Base-by-base conservation (phyloP, 2,329 filamentous ascomycete genomes). In the Colletotrichum eremochloae region DNA sequence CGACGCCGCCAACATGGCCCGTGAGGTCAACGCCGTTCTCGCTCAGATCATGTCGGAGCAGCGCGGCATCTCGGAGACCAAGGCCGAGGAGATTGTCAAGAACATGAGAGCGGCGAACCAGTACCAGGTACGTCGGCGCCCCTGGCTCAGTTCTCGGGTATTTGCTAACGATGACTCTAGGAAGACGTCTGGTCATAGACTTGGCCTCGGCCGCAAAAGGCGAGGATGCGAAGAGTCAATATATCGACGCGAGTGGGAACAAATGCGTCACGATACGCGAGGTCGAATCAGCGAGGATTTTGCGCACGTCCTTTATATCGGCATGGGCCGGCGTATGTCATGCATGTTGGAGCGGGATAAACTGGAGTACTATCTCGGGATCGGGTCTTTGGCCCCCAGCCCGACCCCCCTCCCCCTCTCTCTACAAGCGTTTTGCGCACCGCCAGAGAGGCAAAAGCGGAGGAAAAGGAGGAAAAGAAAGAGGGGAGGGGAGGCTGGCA, bases 31-130 rank as follows among this genome's bases (percentile, higher is more conserved):
- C 81, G 87, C 92, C 33, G 90, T 94, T n/a, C 87, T 99, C 55
- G 92, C 88, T 36, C 92, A 97, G 80, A 97, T 98, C 79, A 92
- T 99, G 77, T 88, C 95, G 36, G 91, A 95, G 80, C 89, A 97
- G 82, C 90, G 96, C 66, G 93, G 93, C 63, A 88, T 98, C 71
- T 87, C 94, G 1, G 92, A 96, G 78, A 87, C 92, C 75, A 97
- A 97, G 88, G 96, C 91, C 18, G 96, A 99, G 84, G 96, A 98
- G 80, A 92, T 98, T 78, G 95, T 99, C 73, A 99, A 98, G 90
- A 92, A 92, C 78, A 98, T 99, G 96, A 92, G 96, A 79, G 92
- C 93, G 76, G 91, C 93, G 75, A 98, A 97, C 83, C 94, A 96
- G 83, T 99, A 99, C 87, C 97, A 99, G 88, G 96, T 92, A 89